Conservation (phyloP, 441 rosid species). For the Erodium texanum region DNA sequence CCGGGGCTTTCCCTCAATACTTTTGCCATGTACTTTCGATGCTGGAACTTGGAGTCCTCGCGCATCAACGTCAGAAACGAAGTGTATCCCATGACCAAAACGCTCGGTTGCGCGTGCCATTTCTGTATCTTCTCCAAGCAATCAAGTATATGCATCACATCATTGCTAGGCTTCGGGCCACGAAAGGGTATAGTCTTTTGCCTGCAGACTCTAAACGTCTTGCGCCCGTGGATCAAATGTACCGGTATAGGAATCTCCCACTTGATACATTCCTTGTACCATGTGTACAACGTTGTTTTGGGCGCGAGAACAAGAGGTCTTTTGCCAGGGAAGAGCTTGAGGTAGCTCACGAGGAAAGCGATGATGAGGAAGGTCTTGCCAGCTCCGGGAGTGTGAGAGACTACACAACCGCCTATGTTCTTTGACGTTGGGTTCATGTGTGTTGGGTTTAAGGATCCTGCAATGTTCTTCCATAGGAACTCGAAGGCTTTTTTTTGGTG, state of each 20-base stretch:
- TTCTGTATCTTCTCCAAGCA: constrained; percentile 88
- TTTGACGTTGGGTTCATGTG: constrained; percentile 43
- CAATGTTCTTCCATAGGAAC: constrained; percentile 72
- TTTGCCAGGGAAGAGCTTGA: constrained; percentile 77
- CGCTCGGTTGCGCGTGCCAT: constrained; percentile 90
- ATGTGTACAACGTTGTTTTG: constrained; percentile 82
- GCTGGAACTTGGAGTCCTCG: constrained; percentile 74
- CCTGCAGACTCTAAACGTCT: constrained; percentile 48
- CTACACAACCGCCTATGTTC: constrained; percentile 75
- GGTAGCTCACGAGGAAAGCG: constrained; percentile 83
- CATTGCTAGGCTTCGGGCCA: constrained; percentile 65
- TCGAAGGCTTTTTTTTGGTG: constrained; percentile 83
- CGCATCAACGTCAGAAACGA: constrained; percentile 83
- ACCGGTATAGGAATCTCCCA: constrained; percentile 86
- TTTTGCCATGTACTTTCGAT: constrained; percentile 77
- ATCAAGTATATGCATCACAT: constrained; percentile 86
- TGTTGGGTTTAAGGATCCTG: constrained; percentile 64
- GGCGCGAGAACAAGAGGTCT: constrained; percentile 90
- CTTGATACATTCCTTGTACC: constrained; percentile 95
- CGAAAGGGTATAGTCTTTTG: constrained; percentile 24
- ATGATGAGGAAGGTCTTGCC: constrained; percentile 90
- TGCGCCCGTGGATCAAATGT: constrained; percentile 78
- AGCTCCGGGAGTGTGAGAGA: constrained; percentile 92
- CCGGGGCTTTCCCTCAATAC: constrained; percentile 87
- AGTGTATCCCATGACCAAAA: constrained; percentile 93